Percentiles rank a stretch among this genome's conserved stretches.
These are phyloP conservation scores for Tetrapisispora fleetii DNA, from an alignment of 805 yeast genomes.

Conservation along the genomic window DNA sequence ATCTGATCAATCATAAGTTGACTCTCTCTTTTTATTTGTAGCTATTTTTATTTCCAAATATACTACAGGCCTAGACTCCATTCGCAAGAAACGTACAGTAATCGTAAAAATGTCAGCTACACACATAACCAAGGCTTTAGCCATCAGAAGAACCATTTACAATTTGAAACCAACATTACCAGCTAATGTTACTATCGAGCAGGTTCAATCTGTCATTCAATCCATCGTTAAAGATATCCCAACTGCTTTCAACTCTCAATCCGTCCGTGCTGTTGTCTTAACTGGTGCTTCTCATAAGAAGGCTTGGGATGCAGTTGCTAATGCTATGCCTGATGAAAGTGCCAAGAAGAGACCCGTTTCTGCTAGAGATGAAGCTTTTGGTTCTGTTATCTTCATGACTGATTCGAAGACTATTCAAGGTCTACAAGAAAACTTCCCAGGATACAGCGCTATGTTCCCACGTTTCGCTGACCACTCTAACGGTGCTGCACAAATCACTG, in stretches of 20 bases:
- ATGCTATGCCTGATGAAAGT: conserved; percentile 24
- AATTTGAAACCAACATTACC: conserved; percentile 37
- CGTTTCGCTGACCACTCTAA: conserved; percentile 38
- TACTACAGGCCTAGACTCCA: too few species aligned
- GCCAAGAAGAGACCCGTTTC: conserved; percentile 36
- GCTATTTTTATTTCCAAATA: too few species aligned
- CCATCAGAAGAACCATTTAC: conserved; percentile 41
- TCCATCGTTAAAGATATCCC: conserved; percentile 40
- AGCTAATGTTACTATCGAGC: conserved; percentile 30
- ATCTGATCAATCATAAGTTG: too few species aligned
- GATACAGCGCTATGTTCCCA: conserved; percentile 37
- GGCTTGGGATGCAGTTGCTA: conserved; percentile 37
- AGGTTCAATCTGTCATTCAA: conserved; percentile 35
- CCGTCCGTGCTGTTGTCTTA: conserved; percentile 38
- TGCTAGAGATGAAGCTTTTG: conserved; percentile 37
- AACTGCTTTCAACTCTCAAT: conserved; percentile 43
- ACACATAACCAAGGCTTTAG: conserved; percentile 26
- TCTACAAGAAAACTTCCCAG: conserved; percentile 36
- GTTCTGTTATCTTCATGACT: conserved; percentile 41
- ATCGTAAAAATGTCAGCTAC: neutral
- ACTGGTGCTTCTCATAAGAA: conserved; percentile 37
- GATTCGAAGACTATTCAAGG: conserved; percentile 33
- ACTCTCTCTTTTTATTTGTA: too few species aligned
- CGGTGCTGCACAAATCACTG: conserved; percentile 41
- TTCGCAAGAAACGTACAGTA: neutral